Evolutionary conservation across 1,284 basidiomycete species (phyloP).

Genomic region (Malassezia cuniculi): DNA sequence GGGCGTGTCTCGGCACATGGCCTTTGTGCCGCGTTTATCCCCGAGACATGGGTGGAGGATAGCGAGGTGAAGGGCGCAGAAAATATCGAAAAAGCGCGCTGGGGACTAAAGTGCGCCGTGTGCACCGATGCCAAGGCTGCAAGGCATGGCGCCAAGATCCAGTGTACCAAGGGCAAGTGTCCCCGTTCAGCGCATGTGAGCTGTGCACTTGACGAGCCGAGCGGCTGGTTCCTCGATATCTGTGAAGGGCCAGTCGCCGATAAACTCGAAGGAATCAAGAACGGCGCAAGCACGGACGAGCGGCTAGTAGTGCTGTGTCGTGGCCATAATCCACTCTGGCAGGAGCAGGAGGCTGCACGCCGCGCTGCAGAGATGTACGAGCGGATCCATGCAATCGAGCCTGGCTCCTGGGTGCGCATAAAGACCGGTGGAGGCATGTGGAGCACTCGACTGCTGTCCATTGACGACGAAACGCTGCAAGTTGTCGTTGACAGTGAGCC

Average conservation of each 20-base stretch:
- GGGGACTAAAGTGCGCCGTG: constrained; percentile 59
- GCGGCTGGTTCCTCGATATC: constrained; percentile 39
- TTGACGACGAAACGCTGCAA: constrained; percentile 1
- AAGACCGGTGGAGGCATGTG: constrained; percentile 25
- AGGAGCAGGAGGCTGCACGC: constrained; percentile 20
- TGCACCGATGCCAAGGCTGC: constrained; percentile 58
- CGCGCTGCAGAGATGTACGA: constrained; percentile 21
- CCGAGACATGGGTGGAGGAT: constrained; percentile 34
- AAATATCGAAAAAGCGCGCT: constrained; percentile 30
- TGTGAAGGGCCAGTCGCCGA: constrained; percentile 24
- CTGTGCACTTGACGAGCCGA: constrained; percentile 54
- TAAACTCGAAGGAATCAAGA: constrained; percentile 24
- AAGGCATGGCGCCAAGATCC: constrained; percentile 77
- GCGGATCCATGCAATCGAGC: constrained; percentile 15
- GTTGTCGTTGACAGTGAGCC: not conserved
- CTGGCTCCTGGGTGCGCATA: constrained; percentile 19
- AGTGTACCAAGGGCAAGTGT: constrained; percentile 86
- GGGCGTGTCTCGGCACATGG: too few species aligned
- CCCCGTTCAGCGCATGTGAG: constrained; percentile 82
- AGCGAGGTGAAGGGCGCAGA: constrained; percentile 30
- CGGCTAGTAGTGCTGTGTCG: constrained; percentile 39
- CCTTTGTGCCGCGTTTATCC: constrained; percentile 37
- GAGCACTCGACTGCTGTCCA: constrained; percentile 1
- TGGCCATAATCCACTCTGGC: constrained; percentile 35
- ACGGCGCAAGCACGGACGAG: constrained; percentile 13